phyloP scores from a whole-genome alignment of 495 filamentous ascomycete genomes.

The Podospora sp. region DNA sequence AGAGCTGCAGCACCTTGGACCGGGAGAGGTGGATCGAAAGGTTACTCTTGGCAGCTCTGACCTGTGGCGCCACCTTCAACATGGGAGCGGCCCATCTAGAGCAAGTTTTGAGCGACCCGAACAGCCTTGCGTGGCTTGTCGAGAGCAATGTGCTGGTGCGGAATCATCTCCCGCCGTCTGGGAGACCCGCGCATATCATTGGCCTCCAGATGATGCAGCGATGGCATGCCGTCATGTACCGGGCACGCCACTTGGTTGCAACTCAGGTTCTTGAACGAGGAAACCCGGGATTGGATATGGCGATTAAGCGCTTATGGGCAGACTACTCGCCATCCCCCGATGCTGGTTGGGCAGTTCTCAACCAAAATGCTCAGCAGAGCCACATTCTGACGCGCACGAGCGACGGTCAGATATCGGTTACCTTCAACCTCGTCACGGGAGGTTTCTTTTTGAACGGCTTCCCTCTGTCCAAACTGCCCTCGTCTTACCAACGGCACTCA shows the following conservation, averaged over 20 bases:
- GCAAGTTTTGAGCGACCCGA: not conserved
- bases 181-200: slow-evolving; percentile 7
- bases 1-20: not conserved
- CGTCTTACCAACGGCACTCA: slow-evolving; percentile 44
- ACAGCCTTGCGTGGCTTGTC: slow-evolving; percentile 5
- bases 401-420: slow-evolving; percentile 32
- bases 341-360: not conserved
- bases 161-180: slow-evolving; percentile 13
- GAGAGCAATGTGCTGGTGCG: slow-evolving; percentile 16
- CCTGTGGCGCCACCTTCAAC: slow-evolving; percentile 20
- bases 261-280: not conserved
- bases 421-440: slow-evolving; percentile 59
- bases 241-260: not conserved
- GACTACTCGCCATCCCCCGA: slow-evolving; percentile 17
- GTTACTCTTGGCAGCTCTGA: not conserved
- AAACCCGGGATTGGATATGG: slow-evolving; percentile 17
- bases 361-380: not conserved
- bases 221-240: slow-evolving; percentile 23
- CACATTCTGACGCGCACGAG: slow-evolving; percentile 13
- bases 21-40: not conserved
- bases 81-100: slow-evolving; percentile 9
- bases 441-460: slow-evolving; percentile 59
- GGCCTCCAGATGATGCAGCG: slow-evolving; percentile 12
- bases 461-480: slow-evolving; percentile 54
- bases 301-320: slow-evolving; percentile 25